Base-by-base conservation (phyloP, 1,284 basidiomycete species). In the Naganishia liquefaciens region DNA sequence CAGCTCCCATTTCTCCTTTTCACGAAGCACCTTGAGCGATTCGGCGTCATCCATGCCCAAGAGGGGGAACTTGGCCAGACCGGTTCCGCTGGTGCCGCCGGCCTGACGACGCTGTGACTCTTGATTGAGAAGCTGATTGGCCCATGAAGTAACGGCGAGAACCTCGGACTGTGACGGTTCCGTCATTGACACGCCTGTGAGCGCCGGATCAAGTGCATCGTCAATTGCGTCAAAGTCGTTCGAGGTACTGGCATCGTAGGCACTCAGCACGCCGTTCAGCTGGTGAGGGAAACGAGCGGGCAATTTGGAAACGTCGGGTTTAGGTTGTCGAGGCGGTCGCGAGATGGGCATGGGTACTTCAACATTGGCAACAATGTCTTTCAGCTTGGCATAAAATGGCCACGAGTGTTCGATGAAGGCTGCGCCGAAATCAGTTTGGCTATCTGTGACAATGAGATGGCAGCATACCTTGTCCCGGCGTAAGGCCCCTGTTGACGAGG, bases 1-100 rank as follows among this genome's bases (percentile, higher is more conserved):
- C 40, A 51, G 19, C 15, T 37, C 65, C 53, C 63, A 61, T 21
- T 62, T 63, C 62, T n/a, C 57, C 58, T 49, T 67, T 67, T 60
- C 57, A 19, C 57, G 57, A 2, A 60, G 43, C n/a, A 60, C 39
- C 21, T 39, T 33, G 7, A 60, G 21, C 28, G 37, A 40, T 25
- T 60, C 57, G 46, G 33, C 46, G 33, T 60, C 57, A 5, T 60
- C 57, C 57, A 60, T 60, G 2, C 47, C 46, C 11, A 15, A 23
- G 3, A 47, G 23, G 27, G 9, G n/a, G 21, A 21, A 27, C 33
- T 9, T 37, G 33, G 10, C 33, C 33, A 37, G 9, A 37, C 33
- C 33, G 33, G 33, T 10, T 37, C 33, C 33, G 19, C 19, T n/a
- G 23, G 23, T 57, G 11, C 23, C 23, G 23, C 46, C 46, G 46